A percentile compares a stretch with the other conserved stretches of the same genome.
phyloP scores from a whole-genome alignment of 495 filamentous ascomycete genomes.

The Annulohypoxylon maeteangense region DNA sequence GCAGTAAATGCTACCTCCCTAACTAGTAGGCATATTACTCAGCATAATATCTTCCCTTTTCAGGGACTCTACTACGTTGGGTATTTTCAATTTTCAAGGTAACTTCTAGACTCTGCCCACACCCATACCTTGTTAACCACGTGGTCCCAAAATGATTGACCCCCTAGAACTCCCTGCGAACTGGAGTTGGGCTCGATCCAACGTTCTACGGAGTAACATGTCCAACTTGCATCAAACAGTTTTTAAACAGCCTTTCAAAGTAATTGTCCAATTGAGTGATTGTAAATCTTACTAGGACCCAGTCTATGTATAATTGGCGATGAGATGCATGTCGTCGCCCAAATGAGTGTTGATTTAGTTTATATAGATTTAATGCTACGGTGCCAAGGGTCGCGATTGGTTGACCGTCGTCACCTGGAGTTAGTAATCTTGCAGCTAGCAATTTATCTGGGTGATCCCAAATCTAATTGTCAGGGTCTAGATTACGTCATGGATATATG shows the following conservation, averaged over 20 bases:
- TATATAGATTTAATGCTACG: constrained; percentile 11
- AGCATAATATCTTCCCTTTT: not conserved
- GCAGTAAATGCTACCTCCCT: too few relatives aligned
- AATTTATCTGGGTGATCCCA: constrained; percentile 5
- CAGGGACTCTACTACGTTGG: too few relatives aligned
- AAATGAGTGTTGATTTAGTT: not conserved
- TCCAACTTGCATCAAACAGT: not conserved
- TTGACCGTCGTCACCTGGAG: not conserved
- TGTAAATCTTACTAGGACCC: not conserved
- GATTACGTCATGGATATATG: constrained; percentile 37
- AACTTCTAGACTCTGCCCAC: not conserved
- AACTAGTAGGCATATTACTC: too few relatives aligned
- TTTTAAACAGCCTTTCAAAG: not conserved
- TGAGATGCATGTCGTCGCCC: not conserved
- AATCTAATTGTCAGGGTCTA: constrained; percentile 9
- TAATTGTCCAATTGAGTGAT: not conserved
- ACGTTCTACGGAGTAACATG: not conserved
- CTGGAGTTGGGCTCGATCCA: not conserved
- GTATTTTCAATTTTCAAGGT: not conserved
- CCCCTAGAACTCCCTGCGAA: not conserved
- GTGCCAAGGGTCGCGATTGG: constrained; percentile 15
- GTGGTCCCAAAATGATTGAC: not conserved
- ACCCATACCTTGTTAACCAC: not conserved
- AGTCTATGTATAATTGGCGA: not conserved
- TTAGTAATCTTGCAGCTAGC: constrained; percentile 20